phyloP scores from a whole-genome alignment of 2,329 filamentous ascomycete genomes.

The Penicillium griseofulvum region DNA sequence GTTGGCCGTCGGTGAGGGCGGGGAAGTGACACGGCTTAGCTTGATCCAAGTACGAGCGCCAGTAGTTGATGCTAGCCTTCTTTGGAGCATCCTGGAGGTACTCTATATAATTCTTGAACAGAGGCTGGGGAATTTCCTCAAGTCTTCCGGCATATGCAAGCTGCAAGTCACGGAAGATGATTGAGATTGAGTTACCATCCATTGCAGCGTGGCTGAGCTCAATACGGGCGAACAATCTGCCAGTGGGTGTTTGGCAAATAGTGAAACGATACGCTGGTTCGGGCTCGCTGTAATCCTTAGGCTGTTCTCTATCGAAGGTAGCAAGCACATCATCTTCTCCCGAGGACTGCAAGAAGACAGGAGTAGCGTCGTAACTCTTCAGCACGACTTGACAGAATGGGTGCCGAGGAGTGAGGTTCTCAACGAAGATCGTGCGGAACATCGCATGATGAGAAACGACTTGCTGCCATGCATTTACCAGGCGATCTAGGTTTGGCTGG shows the following conservation, averaged over 20 bases:
- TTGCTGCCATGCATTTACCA: slow-evolving; percentile 32
- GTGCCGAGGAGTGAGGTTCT: slow-evolving; percentile 31
- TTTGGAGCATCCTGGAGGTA: slow-evolving; percentile 30
- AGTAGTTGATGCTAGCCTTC: slow-evolving; percentile 35
- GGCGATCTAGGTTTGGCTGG: slow-evolving; percentile 26
- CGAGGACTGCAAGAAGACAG: slow-evolving; percentile 31
- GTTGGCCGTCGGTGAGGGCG: slow-evolving; percentile 31
- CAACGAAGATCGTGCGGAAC: slow-evolving; percentile 39
- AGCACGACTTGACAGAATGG: slow-evolving; percentile 38
- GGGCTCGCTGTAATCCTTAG: slow-evolving; percentile 25
- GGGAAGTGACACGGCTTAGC: slow-evolving; percentile 39
- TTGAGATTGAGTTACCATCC: slow-evolving; percentile 52
- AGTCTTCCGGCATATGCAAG: slow-evolving; percentile 47
- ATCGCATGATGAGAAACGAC: slow-evolving; percentile 35
- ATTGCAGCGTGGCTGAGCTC: slow-evolving; percentile 54
- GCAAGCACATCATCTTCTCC: slow-evolving; percentile 30
- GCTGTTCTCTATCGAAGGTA: slow-evolving; percentile 29
- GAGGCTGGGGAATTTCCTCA: slow-evolving; percentile 32
- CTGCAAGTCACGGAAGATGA: slow-evolving; percentile 48
- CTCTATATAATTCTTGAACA: slow-evolving; percentile 37
- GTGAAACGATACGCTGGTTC: slow-evolving; percentile 48
- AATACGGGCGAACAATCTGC: slow-evolving; percentile 45
- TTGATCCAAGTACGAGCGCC: slow-evolving; percentile 37
- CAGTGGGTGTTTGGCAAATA: slow-evolving; percentile 42
- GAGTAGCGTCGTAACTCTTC: slow-evolving; percentile 29